Evolutionary conservation across 73 alveolate species (phyloP).

Genomic region (Paramecium octaurelia): DNA sequence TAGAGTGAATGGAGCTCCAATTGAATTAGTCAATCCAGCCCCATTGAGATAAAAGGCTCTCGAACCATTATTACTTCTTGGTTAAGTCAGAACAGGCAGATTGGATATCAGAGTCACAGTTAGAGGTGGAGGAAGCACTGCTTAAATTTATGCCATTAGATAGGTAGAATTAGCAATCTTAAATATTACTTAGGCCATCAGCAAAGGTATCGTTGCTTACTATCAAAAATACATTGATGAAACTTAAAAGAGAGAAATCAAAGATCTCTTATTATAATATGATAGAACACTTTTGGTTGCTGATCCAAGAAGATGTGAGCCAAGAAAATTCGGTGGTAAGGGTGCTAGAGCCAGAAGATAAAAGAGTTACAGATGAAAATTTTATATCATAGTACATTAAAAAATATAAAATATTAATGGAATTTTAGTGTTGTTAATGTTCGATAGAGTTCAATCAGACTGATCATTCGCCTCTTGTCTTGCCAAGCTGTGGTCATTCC

Average conservation of each 20-base stretch:
- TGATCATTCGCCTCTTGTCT: background rate
- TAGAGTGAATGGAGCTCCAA: constrained; percentile 95
- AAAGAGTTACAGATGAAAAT: constrained; percentile 82
- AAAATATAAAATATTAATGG: background rate
- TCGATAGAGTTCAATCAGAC: background rate
- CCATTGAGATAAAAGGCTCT: constrained; percentile 89
- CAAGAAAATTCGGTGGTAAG: constrained; percentile 98
- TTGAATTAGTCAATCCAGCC: constrained; percentile 93
- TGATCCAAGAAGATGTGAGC: constrained; percentile 98
- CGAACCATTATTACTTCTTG: constrained; percentile 95
- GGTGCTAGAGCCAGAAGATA: constrained; percentile 96
- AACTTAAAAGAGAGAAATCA: constrained; percentile 87
- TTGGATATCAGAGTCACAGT: constrained; percentile 94
- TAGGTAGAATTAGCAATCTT: constrained; percentile 54
- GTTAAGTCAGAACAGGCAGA: constrained; percentile 82
- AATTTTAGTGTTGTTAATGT: constrained; percentile 13
- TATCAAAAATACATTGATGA: constrained; percentile 91
- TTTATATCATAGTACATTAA: background rate
- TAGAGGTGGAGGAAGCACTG: constrained; percentile 94
- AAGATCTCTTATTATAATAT: constrained; percentile 90
- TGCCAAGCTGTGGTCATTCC: constrained; percentile 19
- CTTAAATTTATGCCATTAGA: constrained; percentile 96
- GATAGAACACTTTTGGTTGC: constrained; percentile 97
- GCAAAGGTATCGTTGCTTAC: constrained; percentile 96
- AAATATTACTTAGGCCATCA: constrained; percentile 75